phyloP scores from a whole-genome alignment of 306 rosid species.

The Quillaja saponaria region DNA sequence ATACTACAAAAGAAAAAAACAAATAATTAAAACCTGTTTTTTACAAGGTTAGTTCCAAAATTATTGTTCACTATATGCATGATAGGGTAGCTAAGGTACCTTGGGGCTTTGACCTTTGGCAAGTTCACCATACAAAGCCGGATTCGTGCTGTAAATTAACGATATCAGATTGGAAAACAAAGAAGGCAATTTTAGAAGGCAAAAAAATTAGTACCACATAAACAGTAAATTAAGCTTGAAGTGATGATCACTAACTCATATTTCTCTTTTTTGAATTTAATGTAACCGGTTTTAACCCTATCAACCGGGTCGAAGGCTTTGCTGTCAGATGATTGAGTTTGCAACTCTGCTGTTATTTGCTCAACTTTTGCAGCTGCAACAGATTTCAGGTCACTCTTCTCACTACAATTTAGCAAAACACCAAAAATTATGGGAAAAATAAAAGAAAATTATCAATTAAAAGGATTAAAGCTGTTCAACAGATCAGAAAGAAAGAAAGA shows the following conservation, averaged over 20 bases:
- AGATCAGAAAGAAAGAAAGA: too few species aligned
- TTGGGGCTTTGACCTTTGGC: constrained; percentile 92
- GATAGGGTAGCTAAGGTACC: constrained; percentile 37
- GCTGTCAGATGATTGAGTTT: constrained; percentile 36
- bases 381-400: constrained; percentile 62
- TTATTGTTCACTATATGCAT: background rate
- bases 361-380: constrained; percentile 74
- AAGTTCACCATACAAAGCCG: constrained; percentile 80
- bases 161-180: constrained; percentile 24
- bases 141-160: constrained; percentile 50
- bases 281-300: constrained; percentile 74
- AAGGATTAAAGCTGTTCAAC: too few species aligned
- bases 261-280: constrained; percentile 91
- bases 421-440: background rate
- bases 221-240: too few species aligned
- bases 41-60: constrained; percentile 13
- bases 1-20: constrained; percentile 43
- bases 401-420: constrained; percentile 43
- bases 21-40: background rate
- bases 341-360: constrained; percentile 71
- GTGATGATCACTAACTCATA: constrained; percentile 83
- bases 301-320: constrained; percentile 63
- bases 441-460: background rate
- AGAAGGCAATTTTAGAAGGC: constrained; percentile 1
- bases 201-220: background rate